Evolutionary conservation across 495 filamentous ascomycete genomes (phyloP).

Genomic region (Jackrogersella multiformis): DNA sequence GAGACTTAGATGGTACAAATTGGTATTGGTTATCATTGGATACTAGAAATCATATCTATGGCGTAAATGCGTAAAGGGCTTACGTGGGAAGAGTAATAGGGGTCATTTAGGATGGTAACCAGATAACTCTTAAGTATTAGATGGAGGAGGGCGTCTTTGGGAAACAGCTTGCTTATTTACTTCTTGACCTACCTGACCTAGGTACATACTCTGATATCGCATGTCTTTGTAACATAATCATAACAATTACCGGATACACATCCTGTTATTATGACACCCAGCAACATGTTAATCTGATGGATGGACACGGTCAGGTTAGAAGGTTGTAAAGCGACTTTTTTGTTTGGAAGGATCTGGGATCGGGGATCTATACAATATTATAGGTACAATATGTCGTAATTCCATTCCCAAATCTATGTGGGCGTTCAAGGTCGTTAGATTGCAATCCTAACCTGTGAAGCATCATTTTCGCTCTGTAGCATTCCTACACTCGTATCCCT

Average conservation of each 20-base stretch:
- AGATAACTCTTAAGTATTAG: constrained; percentile 11
- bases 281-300: not conserved
- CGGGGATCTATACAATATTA: too few species aligned
- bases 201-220: not conserved
- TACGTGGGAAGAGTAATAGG: constrained; percentile 8
- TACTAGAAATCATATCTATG: constrained; percentile 4
- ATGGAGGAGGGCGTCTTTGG: constrained; percentile 16
- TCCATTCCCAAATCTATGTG: too few species aligned
- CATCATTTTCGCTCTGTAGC: too few species aligned
- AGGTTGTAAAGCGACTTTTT: not conserved
- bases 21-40: not conserved
- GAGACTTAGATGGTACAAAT: constrained; percentile 4
- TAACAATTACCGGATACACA: too few species aligned
- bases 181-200: not conserved
- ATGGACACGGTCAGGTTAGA: not conserved
- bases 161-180: constrained; percentile 9
- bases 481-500: not conserved
- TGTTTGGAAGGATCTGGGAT: too few species aligned
- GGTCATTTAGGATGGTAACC: constrained; percentile 1
- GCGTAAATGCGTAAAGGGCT: constrained; percentile 14
- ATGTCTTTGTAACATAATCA: constrained; percentile 2
- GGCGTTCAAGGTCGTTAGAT: too few species aligned
- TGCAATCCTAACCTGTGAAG: too few species aligned
- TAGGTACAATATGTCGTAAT: too few species aligned
- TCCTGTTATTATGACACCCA: not conserved